A percentile compares a stretch with the other conserved stretches of the same genome.
These are phyloP conservation scores for Polysphondylium violaceum DNA, from an alignment of 78 protist genomes.

Conservation along the genomic window DNA sequence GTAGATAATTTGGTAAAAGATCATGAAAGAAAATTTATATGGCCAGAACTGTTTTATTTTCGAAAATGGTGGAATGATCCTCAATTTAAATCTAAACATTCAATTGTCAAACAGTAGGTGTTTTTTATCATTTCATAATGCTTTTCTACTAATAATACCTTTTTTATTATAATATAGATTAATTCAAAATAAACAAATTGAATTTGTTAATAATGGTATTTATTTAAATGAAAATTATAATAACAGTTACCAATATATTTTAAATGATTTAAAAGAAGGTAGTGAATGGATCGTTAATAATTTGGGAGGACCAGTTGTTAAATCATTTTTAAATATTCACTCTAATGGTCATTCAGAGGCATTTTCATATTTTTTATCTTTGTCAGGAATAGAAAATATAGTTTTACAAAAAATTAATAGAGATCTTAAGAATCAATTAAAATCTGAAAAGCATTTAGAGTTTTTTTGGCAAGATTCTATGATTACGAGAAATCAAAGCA, in stretches of 20 bases:
- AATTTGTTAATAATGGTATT: slow-evolving; percentile 1
- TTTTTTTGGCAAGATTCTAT: neutral
- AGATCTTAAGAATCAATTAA: slow-evolving; percentile 8
- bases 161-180: neutral
- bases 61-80: slow-evolving; percentile 11
- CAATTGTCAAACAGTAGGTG: neutral
- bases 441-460: neutral
- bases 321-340: neutral
- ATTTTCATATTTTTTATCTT: neutral
- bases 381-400: slow-evolving; percentile 2
- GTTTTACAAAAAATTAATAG: neutral
- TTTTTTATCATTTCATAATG: neutral
- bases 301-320: slow-evolving; percentile 14
- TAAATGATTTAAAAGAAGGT: neutral
- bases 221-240: neutral
- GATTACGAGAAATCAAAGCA: neutral
- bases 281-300: neutral
- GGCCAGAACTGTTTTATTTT: slow-evolving; percentile 4
- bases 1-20: neutral
- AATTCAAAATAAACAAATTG: slow-evolving; percentile 2
- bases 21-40: slow-evolving; percentile 3
- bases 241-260: neutral
- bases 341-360: slow-evolving; percentile 22
- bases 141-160: neutral
- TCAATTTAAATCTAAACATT: neutral